A percentile compares a stretch with the other conserved stretches of the same genome.
Evolutionary conservation across 1,284 basidiomycete species (phyloP).

Genomic region (Pterulicium gracile): DNA sequence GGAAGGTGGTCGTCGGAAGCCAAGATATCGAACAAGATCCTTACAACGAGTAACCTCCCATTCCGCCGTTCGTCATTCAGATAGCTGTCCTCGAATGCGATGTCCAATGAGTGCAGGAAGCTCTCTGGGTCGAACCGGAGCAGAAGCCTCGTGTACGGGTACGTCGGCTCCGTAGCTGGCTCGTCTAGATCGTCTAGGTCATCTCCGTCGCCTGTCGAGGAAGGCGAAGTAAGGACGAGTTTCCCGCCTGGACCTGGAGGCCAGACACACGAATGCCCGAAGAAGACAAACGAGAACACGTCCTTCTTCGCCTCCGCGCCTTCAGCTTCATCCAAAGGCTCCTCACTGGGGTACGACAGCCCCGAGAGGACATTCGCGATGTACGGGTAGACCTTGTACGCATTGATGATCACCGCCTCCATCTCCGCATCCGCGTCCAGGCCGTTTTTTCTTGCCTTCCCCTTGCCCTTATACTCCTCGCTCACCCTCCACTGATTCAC

Average conservation of each 20-base stretch:
- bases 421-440: constrained; percentile 30
- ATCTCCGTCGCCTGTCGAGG: too few species aligned
- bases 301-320: constrained; percentile 58
- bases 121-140: constrained; percentile 91
- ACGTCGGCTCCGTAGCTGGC: constrained; percentile 65
- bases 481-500: constrained; percentile 43
- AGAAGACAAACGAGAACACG: constrained; percentile 78
- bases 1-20: constrained; percentile 43
- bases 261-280: constrained; percentile 74
- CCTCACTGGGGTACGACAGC: constrained; percentile 78
- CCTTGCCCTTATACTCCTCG: background rate
- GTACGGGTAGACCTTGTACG: constrained; percentile 91
- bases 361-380: constrained; percentile 83
- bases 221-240: constrained; percentile 61
- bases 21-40: constrained; percentile 77
- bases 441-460: constrained; percentile 17
- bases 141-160: constrained; percentile 82
- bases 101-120: constrained; percentile 87
- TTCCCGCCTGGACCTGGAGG: constrained; percentile 61
- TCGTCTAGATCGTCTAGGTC: too few species aligned
- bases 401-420: constrained; percentile 59
- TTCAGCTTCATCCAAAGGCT: constrained; percentile 55
- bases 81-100: constrained; percentile 90
- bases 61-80: constrained; percentile 70
- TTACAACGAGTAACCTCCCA: constrained; percentile 77